Conservation (phyloP, 164 flowering plant species). For the Buxus sempervirens region DNA sequence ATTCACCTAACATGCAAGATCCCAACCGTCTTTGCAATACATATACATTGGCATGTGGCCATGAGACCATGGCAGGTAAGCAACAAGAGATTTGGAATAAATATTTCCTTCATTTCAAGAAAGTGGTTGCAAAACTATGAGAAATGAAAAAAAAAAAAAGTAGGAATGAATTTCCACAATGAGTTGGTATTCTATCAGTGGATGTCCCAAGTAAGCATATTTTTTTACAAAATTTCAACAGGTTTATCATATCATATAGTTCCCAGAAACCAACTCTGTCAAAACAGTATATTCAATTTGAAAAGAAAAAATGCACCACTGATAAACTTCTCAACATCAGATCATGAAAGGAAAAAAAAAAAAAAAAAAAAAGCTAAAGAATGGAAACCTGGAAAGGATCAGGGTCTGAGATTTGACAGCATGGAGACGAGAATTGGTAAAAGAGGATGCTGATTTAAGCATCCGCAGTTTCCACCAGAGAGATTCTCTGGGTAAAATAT, state of each 20-base stretch:
- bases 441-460: conserved; percentile 51
- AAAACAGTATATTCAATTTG: not conserved
- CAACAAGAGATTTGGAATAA: too few relatives aligned
- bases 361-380: not conserved
- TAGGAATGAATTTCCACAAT: too few relatives aligned
- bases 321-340: not conserved
- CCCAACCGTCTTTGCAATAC: too few relatives aligned
- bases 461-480: conserved; percentile 65
- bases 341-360: not conserved
- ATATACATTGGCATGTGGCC: too few relatives aligned
- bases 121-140: too few relatives aligned
- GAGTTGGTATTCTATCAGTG: too few relatives aligned
- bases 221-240: not conserved
- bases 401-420: conserved; percentile 56
- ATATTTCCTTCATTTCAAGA: too few relatives aligned
- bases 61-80: too few relatives aligned
- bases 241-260: not conserved
- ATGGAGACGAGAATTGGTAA: conserved; percentile 61
- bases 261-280: not conserved
- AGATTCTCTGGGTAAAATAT: conserved; percentile 50
- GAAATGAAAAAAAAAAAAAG: too few relatives aligned
- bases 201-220: not conserved
- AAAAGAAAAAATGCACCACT: not conserved
- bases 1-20: too few relatives aligned
- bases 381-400: conserved; percentile 52